These are phyloP conservation scores for Pestalotiopsis sp. DNA, from an alignment of 2,329 filamentous ascomycete genomes.

Conservation along the genomic window DNA sequence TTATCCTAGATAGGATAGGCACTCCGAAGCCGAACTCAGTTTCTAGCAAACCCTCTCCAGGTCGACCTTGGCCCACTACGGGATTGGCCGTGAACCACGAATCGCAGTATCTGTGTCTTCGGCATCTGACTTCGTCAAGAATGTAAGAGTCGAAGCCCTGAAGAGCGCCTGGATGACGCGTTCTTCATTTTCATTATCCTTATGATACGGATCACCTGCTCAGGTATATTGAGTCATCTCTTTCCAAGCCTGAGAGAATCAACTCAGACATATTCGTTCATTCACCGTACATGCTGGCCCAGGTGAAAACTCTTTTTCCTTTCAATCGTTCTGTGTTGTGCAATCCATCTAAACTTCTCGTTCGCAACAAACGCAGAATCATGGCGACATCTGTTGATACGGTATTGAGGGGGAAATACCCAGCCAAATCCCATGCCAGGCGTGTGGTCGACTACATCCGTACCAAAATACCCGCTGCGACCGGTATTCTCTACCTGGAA, in stretches of 20 bases:
- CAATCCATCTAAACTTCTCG: background rate
- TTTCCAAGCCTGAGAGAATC: too few relatives aligned
- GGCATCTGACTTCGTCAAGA: background rate
- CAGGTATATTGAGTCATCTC: too few relatives aligned
- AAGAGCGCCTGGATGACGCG: background rate
- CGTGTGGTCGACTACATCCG: slow-evolving; percentile 81
- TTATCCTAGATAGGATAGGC: background rate
- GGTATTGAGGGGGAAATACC: slow-evolving; percentile 67
- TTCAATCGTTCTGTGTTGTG: background rate
- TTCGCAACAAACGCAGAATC: background rate
- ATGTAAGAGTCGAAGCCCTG: background rate
- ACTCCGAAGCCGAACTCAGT: background rate
- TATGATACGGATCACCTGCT: too few relatives aligned
- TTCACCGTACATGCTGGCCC: too few relatives aligned
- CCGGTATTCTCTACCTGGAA: slow-evolving; percentile 85
- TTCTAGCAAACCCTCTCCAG: background rate
- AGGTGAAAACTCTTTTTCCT: background rate
- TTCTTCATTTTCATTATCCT: background rate
- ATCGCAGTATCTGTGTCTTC: background rate
- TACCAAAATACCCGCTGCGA: slow-evolving; percentile 63
- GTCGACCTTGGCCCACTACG: background rate
- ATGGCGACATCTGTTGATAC: slow-evolving; percentile 45
- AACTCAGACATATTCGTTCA: background rate
- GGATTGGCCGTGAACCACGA: background rate
- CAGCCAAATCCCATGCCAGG: slow-evolving; percentile 83